Conservation (phyloP, 306 rosid species). For the Dalbergia cochinchinensis region DNA sequence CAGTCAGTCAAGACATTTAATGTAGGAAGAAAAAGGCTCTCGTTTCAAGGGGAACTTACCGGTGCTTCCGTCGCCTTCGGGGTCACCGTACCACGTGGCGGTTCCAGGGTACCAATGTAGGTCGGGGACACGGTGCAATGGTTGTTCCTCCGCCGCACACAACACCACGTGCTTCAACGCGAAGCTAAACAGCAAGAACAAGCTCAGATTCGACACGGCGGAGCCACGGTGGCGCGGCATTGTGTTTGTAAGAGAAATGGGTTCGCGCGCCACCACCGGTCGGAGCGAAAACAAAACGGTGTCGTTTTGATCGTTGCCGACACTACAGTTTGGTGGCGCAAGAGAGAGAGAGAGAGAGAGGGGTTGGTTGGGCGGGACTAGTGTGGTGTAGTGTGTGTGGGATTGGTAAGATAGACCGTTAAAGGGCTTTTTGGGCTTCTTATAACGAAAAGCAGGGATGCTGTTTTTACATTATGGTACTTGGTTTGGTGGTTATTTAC, state of each 20-base stretch:
- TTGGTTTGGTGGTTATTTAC: constrained; percentile 46
- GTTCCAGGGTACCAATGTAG: constrained; percentile 81
- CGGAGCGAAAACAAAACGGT: constrained; percentile 7
- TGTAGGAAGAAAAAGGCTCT: not conserved
- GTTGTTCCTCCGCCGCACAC: constrained; percentile 51
- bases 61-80: constrained; percentile 95
- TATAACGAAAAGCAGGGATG: constrained; percentile 17
- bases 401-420: constrained; percentile 50
- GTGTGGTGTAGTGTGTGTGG: not conserved
- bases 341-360: constrained; percentile 15
- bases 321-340: constrained; percentile 53
- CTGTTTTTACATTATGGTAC: constrained; percentile 33
- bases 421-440: constrained; percentile 48
- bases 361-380: not conserved
- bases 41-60: constrained; percentile 54
- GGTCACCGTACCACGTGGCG: constrained; percentile 95
- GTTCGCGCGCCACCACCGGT: constrained; percentile 26
- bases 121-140: constrained; percentile 56
- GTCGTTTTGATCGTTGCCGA: constrained; percentile 54
- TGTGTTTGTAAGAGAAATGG: constrained; percentile 29
- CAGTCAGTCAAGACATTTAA: not conserved
- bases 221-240: constrained; percentile 64
- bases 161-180: constrained; percentile 31
- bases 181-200: constrained; percentile 26
- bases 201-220: constrained; percentile 13